Conservation (phyloP, 2,329 filamentous ascomycete genomes). For the Stenocarpella maydis region DNA sequence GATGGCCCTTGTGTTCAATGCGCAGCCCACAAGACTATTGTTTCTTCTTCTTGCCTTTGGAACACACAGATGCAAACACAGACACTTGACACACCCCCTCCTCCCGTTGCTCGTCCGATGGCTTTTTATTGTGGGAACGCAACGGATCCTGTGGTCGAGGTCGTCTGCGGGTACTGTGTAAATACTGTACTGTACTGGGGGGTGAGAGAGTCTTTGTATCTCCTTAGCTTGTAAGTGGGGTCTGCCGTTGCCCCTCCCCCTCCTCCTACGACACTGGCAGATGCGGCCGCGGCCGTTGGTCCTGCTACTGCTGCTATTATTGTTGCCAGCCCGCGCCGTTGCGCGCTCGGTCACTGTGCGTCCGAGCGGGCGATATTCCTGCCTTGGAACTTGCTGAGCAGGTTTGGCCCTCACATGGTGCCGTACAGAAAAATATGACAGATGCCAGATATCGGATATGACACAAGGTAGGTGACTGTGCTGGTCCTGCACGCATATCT, state of each 20-base stretch:
- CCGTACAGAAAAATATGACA: background rate
- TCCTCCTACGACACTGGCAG: background rate
- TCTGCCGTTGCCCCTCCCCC: background rate
- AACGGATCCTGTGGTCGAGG: conserved; percentile 1
- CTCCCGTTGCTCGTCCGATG: conserved; percentile 6
- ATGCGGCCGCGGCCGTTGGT: conserved; percentile 9
- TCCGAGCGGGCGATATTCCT: conserved; percentile 2
- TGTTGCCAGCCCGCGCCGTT: conserved; percentile 7
- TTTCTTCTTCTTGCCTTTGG: too few relatives aligned
- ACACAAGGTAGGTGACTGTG: background rate
- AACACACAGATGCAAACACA: background rate
- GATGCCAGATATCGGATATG: conserved; percentile 14
- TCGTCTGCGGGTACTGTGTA: background rate
- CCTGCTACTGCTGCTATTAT: background rate
- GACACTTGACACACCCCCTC: background rate
- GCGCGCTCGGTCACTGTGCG: background rate
- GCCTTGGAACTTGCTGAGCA: conserved; percentile 5
- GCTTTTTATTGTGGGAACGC: conserved; percentile 8
- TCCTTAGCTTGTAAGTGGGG: background rate
- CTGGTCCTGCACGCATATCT: background rate
- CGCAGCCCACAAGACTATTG: background rate
- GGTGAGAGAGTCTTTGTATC: background rate
- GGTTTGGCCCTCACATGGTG: background rate
- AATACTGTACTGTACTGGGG: background rate
- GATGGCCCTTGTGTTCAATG: background rate